A percentile compares a stretch with the other conserved stretches of the same genome.
Conservation (phyloP, 2,329 filamentous ascomycete genomes). For the Chaetomiaceae sp. region DNA sequence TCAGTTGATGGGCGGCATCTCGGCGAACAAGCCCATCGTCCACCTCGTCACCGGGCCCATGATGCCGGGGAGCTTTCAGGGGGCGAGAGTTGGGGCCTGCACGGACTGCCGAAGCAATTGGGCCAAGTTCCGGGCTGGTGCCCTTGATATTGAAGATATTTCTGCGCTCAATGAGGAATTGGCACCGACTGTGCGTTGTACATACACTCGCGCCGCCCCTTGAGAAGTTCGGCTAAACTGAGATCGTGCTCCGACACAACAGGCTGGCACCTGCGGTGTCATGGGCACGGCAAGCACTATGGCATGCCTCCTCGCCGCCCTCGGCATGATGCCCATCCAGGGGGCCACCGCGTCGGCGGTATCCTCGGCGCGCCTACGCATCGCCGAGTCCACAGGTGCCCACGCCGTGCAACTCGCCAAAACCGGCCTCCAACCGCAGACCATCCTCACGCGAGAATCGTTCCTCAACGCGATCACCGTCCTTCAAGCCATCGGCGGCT, state of each 20-base stretch:
- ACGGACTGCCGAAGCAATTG: conserved; percentile 73
- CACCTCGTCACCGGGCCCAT: conserved; percentile 69
- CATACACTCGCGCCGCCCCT: too few relatives aligned
- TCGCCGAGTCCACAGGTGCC: conserved; percentile 68
- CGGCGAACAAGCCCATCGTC: conserved; percentile 66
- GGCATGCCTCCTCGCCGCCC: conserved; percentile 76
- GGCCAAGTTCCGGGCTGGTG: conserved; percentile 62
- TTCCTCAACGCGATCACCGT: conserved; percentile 86
- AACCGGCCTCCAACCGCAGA: conserved; percentile 59
- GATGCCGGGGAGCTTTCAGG: conserved; percentile 66
- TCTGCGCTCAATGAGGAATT: conserved; percentile 66
- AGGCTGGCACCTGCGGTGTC: conserved; percentile 76
- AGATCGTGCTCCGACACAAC: background rate
- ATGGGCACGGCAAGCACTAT: conserved; percentile 94
- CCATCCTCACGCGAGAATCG: conserved; percentile 66
- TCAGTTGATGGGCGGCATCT: conserved; percentile 71
- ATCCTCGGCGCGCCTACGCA: conserved; percentile 72
- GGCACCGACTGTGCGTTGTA: conserved; percentile 56
- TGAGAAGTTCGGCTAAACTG: too few relatives aligned
- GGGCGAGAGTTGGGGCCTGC: conserved; percentile 64
- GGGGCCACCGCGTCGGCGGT: conserved; percentile 76
- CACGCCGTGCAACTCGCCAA: conserved; percentile 62
- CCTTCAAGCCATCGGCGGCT: conserved; percentile 79
- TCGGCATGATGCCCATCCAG: conserved; percentile 74
- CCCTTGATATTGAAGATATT: conserved; percentile 69